These are phyloP conservation scores for Rubroboletus satanas DNA, from an alignment of 768 basidiomycete species.

Conservation along the genomic window DNA sequence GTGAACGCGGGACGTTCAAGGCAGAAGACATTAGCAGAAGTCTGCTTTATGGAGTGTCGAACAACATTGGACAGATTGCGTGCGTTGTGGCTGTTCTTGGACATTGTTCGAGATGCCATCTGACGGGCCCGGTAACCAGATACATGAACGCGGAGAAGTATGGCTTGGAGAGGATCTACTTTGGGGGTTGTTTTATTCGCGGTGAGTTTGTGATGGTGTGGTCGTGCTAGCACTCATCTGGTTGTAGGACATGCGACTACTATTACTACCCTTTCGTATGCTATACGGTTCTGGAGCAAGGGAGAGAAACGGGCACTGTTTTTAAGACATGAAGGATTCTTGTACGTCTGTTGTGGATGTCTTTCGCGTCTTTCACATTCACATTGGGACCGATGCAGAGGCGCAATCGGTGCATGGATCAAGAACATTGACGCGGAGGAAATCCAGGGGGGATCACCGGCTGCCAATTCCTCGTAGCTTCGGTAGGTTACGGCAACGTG, in stretches of 20 bases:
- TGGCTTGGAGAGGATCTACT: slow-evolving; percentile 93
- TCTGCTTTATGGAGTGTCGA: slow-evolving; percentile 92
- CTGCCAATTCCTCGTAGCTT: slow-evolving; percentile 8
- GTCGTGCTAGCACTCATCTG: slow-evolving; percentile 3
- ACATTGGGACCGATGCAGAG: slow-evolving; percentile 43
- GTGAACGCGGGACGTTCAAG: slow-evolving; percentile 69
- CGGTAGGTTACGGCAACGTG: background rate
- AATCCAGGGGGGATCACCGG: slow-evolving; percentile 7
- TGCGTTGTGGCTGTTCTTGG: slow-evolving; percentile 44
- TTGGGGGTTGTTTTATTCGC: slow-evolving; percentile 98
- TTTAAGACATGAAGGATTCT: slow-evolving; percentile 95
- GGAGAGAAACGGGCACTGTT: slow-evolving; percentile 96
- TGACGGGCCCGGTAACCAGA: slow-evolving; percentile 20
- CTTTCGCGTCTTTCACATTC: background rate
- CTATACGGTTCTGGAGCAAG: slow-evolving; percentile 99
- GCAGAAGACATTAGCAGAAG: slow-evolving; percentile 94
- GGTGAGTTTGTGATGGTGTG: slow-evolving; percentile 47
- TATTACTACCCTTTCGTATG: slow-evolving; percentile 95
- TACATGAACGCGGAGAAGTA: slow-evolving; percentile 99
- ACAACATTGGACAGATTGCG: slow-evolving; percentile 99
- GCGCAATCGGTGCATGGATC: slow-evolving; percentile 96
- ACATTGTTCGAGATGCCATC: background rate
- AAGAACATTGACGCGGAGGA: slow-evolving; percentile 75
- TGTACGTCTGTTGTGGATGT: slow-evolving; percentile 54
- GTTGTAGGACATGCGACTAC: slow-evolving; percentile 88